Percentiles rank a stretch among this genome's conserved stretches.
Conservation (phyloP, 2,329 filamentous ascomycete genomes). For the Parastagonospora nodorum region DNA sequence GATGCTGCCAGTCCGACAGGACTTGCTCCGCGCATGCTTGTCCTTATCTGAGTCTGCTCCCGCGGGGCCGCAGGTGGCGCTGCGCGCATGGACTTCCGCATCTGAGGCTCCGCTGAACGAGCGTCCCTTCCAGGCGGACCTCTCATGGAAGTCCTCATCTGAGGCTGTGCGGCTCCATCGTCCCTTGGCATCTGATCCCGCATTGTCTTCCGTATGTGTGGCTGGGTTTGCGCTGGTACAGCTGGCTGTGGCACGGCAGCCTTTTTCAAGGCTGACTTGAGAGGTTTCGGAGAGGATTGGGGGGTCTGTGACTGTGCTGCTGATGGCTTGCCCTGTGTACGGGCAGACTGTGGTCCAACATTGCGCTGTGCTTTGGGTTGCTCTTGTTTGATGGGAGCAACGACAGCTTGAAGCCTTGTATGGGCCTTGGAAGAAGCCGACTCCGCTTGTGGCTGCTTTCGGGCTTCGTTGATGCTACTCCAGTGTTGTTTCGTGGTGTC, state of each 20-base stretch:
- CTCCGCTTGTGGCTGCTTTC: constrained; percentile 50
- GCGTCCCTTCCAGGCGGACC: constrained; percentile 7
- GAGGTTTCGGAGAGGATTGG: constrained; percentile 36
- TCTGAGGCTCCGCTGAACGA: constrained; percentile 18
- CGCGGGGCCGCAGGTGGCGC: constrained; percentile 9
- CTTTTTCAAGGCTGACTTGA: constrained; percentile 51
- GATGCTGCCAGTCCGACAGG: constrained; percentile 39
- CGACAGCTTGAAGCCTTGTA: neutral
- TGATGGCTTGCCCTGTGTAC: neutral
- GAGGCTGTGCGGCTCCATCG: constrained; percentile 12
- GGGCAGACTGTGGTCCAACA: neutral
- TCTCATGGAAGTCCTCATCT: constrained; percentile 12
- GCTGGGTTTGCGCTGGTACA: constrained; percentile 10
- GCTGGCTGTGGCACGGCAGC: constrained; percentile 27
- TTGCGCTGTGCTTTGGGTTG: constrained; percentile 7
- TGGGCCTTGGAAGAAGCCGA: constrained; percentile 6
- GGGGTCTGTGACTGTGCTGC: constrained; percentile 10
- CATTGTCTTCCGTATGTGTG: constrained; percentile 47
- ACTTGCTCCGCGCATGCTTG: constrained; percentile 44
- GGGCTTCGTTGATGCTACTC: constrained; percentile 67
- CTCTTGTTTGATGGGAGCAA: constrained; percentile 16
- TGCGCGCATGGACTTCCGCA: constrained; percentile 46
- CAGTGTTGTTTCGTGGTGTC: constrained; percentile 71
- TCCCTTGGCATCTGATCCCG: constrained; percentile 17
- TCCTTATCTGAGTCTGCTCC: constrained; percentile 36